Conservation (phyloP, 1,284 basidiomycete genomes). For the Rhodotorula sp. region DNA sequence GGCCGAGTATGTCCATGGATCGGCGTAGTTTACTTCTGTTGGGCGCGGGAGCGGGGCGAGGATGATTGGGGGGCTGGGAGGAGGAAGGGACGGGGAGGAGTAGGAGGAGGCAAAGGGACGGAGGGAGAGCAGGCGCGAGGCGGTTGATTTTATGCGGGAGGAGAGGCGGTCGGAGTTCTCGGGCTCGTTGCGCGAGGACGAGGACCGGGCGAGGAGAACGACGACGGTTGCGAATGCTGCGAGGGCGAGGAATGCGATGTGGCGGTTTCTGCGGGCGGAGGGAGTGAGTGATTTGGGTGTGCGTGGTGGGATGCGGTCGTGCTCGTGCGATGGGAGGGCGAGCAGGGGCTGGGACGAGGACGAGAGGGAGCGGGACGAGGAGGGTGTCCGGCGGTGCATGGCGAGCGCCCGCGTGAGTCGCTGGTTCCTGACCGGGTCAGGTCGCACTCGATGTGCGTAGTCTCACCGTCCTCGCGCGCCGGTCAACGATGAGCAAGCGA, state of each 20-base stretch:
- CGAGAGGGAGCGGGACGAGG: background rate
- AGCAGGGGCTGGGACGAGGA: background rate
- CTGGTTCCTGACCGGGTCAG: too few species aligned
- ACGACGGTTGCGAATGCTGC: background rate
- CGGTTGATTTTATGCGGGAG: background rate
- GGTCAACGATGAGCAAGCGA: too few species aligned
- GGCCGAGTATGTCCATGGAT: slow-evolving; percentile 9
- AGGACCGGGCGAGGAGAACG: slow-evolving; percentile 2
- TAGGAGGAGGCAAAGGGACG: background rate
- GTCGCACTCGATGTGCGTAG: too few species aligned
- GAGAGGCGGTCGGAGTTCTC: background rate
- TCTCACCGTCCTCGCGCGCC: too few species aligned
- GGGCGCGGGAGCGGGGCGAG: background rate
- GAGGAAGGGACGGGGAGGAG: background rate
- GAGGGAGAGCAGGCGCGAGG: too few species aligned
- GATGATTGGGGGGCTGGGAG: background rate
- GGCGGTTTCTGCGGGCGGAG: background rate
- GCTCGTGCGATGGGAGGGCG: background rate
- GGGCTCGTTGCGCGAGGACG: background rate
- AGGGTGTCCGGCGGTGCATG: too few species aligned
- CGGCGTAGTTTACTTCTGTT: background rate
- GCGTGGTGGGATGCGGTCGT: background rate
- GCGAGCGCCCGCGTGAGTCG: too few species aligned
- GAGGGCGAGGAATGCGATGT: background rate
- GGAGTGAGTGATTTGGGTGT: background rate